Conservation (phyloP, 306 rosid genomes). For the Fragaria iinumae region DNA sequence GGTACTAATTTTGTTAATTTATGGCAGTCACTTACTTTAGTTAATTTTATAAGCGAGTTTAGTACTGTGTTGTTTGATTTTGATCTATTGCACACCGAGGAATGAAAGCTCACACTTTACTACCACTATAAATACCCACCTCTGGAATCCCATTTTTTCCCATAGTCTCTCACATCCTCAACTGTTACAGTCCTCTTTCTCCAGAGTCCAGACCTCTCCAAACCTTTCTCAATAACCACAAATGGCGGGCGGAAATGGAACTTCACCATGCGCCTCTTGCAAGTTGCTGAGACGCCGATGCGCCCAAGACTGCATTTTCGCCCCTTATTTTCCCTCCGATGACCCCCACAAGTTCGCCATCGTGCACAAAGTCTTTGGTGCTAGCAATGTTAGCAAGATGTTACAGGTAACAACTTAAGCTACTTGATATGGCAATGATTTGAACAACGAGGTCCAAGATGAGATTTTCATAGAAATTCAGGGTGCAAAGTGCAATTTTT, state of each 20-base stretch:
- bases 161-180: slow-evolving; percentile 15
- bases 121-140: slow-evolving; percentile 34
- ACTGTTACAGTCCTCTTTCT: background rate
- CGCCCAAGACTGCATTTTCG: slow-evolving; percentile 74
- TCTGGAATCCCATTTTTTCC: slow-evolving; percentile 9
- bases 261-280: slow-evolving; percentile 94
- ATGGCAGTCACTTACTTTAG: background rate
- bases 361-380: slow-evolving; percentile 95
- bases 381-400: slow-evolving; percentile 96
- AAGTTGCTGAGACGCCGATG: slow-evolving; percentile 86
- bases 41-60: background rate
- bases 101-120: slow-evolving; percentile 35
- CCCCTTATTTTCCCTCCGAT: slow-evolving; percentile 85
- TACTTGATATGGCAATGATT: background rate
- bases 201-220: background rate
- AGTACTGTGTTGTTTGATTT: background rate
- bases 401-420: slow-evolving; percentile 51
- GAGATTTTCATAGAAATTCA: background rate
- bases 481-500: background rate
- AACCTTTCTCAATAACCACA: slow-evolving; percentile 7
- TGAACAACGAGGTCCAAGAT: background rate
- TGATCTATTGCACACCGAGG: background rate
- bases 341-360: slow-evolving; percentile 87
- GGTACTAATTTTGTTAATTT: too few relatives aligned
- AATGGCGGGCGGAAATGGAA: slow-evolving; percentile 61